Evolutionary conservation across 148 eudicot species (phyloP).

Genomic region (Silene conica): DNA sequence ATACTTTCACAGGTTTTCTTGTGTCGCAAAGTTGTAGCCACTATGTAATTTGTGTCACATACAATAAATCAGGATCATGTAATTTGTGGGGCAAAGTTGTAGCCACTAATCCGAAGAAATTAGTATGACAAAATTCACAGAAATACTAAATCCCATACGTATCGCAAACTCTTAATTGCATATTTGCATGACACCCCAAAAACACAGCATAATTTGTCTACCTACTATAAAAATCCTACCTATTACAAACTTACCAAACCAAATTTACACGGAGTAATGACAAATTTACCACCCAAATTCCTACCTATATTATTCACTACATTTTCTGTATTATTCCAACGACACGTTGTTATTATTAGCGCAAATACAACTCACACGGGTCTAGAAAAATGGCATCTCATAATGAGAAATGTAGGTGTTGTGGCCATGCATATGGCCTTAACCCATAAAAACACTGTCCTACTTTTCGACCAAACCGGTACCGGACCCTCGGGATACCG

Average conservation of each 20-base stretch:
- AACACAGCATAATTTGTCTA: constrained; percentile 5
- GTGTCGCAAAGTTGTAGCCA: too few relatives aligned
- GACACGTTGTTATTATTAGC: not conserved
- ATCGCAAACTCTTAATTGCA: constrained; percentile 1
- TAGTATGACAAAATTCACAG: too few relatives aligned
- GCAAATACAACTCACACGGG: not conserved
- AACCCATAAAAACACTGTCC: constrained; percentile 38
- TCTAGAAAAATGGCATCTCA: constrained; percentile 44
- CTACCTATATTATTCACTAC: not conserved
- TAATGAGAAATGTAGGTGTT: constrained; percentile 50
- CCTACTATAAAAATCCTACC: not conserved
- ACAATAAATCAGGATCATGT: too few relatives aligned
- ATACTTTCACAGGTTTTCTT: too few relatives aligned
- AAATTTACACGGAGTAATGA: not conserved
- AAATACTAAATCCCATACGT: too few relatives aligned
- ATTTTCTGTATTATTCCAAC: not conserved
- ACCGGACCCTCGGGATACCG: constrained; percentile 41
- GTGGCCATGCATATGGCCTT: constrained; percentile 40
- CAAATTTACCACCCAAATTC: not conserved
- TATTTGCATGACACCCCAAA: constrained; percentile 10
- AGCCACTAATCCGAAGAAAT: too few relatives aligned
- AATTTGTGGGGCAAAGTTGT: too few relatives aligned
- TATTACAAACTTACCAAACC: not conserved
- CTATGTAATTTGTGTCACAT: too few relatives aligned
- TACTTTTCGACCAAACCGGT: constrained; percentile 49